phyloP scores from a whole-genome alignment of 257 asterid genomes.

The Plantago major region DNA sequence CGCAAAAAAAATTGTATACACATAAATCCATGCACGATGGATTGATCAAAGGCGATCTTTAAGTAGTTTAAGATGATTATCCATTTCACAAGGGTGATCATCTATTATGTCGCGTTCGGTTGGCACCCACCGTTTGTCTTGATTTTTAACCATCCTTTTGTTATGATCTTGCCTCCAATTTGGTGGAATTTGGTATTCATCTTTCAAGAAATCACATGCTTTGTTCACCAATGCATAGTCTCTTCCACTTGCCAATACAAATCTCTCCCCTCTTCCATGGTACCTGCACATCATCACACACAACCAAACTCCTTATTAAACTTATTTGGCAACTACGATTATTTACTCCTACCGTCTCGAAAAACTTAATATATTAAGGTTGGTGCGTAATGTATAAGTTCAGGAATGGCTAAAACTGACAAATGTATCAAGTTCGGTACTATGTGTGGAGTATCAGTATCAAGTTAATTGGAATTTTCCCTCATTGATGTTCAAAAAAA shows the following conservation, averaged over 20 bases:
- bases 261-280: constrained; percentile 45
- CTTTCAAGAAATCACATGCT: constrained; percentile 42
- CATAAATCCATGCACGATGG: not conserved
- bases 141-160: constrained; percentile 48
- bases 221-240: constrained; percentile 56
- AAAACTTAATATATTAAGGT: too few species aligned
- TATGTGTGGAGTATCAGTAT: too few species aligned
- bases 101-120: constrained; percentile 33
- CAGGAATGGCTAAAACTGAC: too few species aligned
- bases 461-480: too few species aligned
- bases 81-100: constrained; percentile 31
- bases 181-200: constrained; percentile 44
- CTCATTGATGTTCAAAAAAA: too few species aligned
- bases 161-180: constrained; percentile 52
- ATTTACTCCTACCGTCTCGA: too few species aligned
- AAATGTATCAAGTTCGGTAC: too few species aligned
- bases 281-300: constrained; percentile 31
- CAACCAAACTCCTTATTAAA: not conserved
- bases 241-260: constrained; percentile 33
- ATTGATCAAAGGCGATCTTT: not conserved
- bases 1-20: too few species aligned
- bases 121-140: constrained; percentile 47
- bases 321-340: too few species aligned
- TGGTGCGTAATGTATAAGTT: too few species aligned
- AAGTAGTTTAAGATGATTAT: constrained; percentile 17